Evolutionary conservation across 352 stramenopile species (phyloP), one percentile per base, ranked within the genome.

Genomic region (Phytophthora palmivora): DNA sequence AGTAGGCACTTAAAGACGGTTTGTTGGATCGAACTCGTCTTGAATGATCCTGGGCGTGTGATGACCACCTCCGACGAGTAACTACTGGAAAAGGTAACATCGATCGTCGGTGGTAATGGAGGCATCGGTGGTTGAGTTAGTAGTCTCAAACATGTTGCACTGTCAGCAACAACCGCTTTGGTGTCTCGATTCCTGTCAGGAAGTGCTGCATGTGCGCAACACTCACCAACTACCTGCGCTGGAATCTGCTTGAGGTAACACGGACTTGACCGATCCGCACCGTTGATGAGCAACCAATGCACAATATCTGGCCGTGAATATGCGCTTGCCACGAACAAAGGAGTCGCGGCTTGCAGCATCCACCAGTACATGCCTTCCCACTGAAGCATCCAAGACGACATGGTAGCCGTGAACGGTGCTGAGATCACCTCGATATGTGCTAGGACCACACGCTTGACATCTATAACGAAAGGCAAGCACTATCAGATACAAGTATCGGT

Each of bases 301-400:
- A 92, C 71, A 18, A 90, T 45, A 22, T 58, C 38, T n/a, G 79
- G 66, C 8, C 84, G 78, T 18, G 76, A 81, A 43, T 88, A 91
- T 6, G 69, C 72, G 18, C 78, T 77, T 22, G 83, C 81, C 12
- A 89, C 45, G 58, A 87, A 91, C n/a, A 92, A 67, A 33, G 83
- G 75, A 1, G 80, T 91, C 8, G 81, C 81, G 14, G 81, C 67
- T 33, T 83, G 67, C 19, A 92, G 61, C 64, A 90, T 84, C 83
- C 83, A 92, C 83, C 83, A 92, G 56, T 92, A 70, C 46, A 86
- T 56, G 1, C 75, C 85, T 58, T 92, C 83, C 74, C 79, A 89
- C 45, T 91, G 73, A 37, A 91, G 67, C 42, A 83, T 74, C 75
- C 76, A 87, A 16, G 63, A 19, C 9, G 77, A 78, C 77, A 90